phyloP scores from a whole-genome alignment of 306 rosid genomes.

The Fagus sylvatica region DNA sequence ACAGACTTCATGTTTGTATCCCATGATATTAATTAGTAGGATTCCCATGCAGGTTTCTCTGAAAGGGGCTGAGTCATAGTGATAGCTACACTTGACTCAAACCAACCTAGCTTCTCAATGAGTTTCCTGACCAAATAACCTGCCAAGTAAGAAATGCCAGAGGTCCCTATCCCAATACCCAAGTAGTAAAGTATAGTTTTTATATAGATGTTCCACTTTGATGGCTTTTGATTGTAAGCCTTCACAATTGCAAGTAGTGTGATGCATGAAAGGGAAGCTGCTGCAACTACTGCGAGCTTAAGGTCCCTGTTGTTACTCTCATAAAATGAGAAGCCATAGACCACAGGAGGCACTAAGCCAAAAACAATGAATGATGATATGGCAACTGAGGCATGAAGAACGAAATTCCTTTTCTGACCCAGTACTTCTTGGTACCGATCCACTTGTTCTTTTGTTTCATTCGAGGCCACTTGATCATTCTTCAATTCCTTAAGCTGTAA shows the following conservation, averaged over 20 bases:
- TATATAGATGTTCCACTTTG: conserved; percentile 36
- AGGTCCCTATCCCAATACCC: conserved; percentile 47
- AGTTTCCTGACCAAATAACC: conserved; percentile 49
- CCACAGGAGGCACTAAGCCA: conserved; percentile 70
- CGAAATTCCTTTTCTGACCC: conserved; percentile 54
- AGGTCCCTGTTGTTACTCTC: conserved; percentile 52
- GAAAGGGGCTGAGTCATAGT: conserved; percentile 23
- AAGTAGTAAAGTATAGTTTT: conserved; percentile 48
- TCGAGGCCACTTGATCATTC: conserved; percentile 26
- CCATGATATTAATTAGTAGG: conserved; percentile 22
- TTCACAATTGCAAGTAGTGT: conserved; percentile 61
- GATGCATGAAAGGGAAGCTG: conserved; percentile 66
- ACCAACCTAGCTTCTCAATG: conserved; percentile 52
- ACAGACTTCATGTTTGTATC: not conserved
- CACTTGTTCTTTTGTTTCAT: conserved; percentile 16
- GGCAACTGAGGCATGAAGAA: conserved; percentile 54
- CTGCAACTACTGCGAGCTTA: conserved; percentile 74
- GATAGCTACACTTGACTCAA: conserved; percentile 29
- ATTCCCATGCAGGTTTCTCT: conserved; percentile 28
- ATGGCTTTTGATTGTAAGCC: conserved; percentile 48
- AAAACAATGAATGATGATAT: conserved; percentile 61
- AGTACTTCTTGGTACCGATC: conserved; percentile 45
- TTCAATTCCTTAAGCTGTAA: conserved; percentile 63
- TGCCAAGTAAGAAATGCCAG: conserved; percentile 56
- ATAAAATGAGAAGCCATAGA: conserved; percentile 66